phyloP scores from a whole-genome alignment of 257 asterid species.

The Jacaranda copaia region DNA sequence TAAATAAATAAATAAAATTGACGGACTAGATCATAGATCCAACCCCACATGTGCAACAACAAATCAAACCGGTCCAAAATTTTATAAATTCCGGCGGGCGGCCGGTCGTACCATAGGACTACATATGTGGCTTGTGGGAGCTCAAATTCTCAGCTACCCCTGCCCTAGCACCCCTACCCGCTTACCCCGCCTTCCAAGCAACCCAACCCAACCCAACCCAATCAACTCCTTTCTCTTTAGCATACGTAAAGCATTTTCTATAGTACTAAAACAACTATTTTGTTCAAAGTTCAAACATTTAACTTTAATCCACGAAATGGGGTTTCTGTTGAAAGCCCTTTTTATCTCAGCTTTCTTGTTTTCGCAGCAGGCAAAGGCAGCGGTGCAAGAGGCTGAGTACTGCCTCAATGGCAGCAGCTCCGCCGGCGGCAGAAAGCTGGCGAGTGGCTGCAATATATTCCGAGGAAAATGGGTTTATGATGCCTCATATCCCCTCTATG shows the following conservation, averaged over 20 bases:
- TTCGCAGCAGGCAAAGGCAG: constrained; percentile 25
- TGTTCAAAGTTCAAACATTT: constrained; percentile 19
- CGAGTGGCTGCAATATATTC: constrained; percentile 66
- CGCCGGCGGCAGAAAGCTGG: constrained; percentile 45
- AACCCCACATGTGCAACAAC: constrained; percentile 45
- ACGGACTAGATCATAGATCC: constrained; percentile 15
- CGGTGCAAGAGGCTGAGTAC: constrained; percentile 40
- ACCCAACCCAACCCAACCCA: no score
- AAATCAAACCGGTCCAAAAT: constrained; percentile 26
- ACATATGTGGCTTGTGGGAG: constrained; percentile 18
- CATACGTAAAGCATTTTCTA: constrained; percentile 9
- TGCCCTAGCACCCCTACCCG: background rate
- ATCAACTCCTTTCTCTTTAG: constrained; percentile 5
- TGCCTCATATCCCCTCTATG: constrained; percentile 84
- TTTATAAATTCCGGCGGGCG: constrained; percentile 39
- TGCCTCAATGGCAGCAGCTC: constrained; percentile 39
- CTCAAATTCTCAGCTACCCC: constrained; percentile 13
- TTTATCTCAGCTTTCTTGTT: constrained; percentile 46
- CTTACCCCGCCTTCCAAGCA: background rate
- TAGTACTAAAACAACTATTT: constrained; percentile 9
- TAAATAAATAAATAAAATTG: background rate
- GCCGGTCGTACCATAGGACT: constrained; percentile 28
- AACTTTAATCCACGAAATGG: constrained; percentile 43
- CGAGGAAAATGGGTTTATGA: constrained; percentile 89
- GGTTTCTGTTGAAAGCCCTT: constrained; percentile 45